Conservation (phyloP, 2,329 filamentous ascomycete genomes). For the Colletotrichum sp. region DNA sequence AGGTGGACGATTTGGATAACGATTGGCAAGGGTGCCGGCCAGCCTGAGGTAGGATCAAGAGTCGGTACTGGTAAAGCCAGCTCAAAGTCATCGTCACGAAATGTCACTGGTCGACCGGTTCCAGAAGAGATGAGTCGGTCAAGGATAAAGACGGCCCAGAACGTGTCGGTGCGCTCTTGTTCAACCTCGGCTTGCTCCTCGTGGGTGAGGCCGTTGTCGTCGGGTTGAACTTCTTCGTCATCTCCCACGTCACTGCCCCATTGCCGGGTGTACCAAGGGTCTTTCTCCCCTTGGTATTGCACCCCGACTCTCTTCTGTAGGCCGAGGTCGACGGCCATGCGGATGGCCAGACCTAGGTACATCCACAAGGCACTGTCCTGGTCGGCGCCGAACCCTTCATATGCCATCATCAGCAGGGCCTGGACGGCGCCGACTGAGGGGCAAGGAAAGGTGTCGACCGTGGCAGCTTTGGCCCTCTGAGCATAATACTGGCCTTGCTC, state of each 20-base stretch:
- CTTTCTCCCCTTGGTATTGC: slow-evolving; percentile 60
- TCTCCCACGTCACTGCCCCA: slow-evolving; percentile 33
- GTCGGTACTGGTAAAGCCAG: slow-evolving; percentile 67
- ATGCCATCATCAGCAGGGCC: slow-evolving; percentile 82
- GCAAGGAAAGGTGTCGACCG: slow-evolving; percentile 82
- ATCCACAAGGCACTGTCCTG: slow-evolving; percentile 93
- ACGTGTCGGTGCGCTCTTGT: slow-evolving; percentile 83
- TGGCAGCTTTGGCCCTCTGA: slow-evolving; percentile 80
- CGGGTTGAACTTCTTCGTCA: slow-evolving; percentile 41
- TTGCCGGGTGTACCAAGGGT: slow-evolving; percentile 52
- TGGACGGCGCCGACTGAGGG: slow-evolving; percentile 85
- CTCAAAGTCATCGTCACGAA: slow-evolving; percentile 86
- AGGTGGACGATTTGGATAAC: slow-evolving; percentile 85
- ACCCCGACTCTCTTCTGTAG: slow-evolving; percentile 83
- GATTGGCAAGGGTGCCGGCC: slow-evolving; percentile 80
- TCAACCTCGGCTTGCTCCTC: slow-evolving; percentile 71
- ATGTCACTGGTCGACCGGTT: slow-evolving; percentile 81
- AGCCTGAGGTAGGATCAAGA: slow-evolving; percentile 63
- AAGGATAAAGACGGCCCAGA: slow-evolving; percentile 89
- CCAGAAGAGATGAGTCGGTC: slow-evolving; percentile 89
- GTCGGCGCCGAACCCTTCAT: slow-evolving; percentile 87
- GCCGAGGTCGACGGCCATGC: slow-evolving; percentile 81
- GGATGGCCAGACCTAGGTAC: slow-evolving; percentile 87
- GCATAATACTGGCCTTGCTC: slow-evolving; percentile 81
- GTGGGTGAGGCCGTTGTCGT: slow-evolving; percentile 44